Percentiles rank a stretch among this genome's conserved stretches.
Evolutionary conservation across 495 filamentous ascomycete species (phyloP).

Genomic region (Bombardia bombarda): DNA sequence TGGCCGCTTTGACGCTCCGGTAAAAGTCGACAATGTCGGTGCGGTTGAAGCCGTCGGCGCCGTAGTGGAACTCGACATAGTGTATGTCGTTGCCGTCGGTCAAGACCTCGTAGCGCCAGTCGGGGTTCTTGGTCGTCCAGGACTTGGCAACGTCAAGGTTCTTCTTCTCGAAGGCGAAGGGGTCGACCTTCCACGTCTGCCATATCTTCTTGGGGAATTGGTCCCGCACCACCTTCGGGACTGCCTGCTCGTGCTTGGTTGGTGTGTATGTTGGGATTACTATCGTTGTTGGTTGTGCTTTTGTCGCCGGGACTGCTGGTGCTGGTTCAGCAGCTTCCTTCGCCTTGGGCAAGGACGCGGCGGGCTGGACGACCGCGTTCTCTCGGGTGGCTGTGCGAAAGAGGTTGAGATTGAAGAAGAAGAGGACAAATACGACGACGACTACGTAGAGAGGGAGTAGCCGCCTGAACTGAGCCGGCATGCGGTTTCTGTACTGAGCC

Average conservation of each 20-base stretch:
- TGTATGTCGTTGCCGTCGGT: conserved; percentile 52
- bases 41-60: conserved; percentile 48
- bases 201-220: conserved; percentile 43
- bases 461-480: conserved; percentile 29
- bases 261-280: not conserved
- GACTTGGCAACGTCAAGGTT: conserved; percentile 45
- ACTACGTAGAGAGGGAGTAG: conserved; percentile 25
- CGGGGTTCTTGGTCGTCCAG: conserved; percentile 52
- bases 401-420: conserved; percentile 36
- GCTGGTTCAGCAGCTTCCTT: not conserved
- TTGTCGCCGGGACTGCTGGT: not conserved
- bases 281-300: not conserved
- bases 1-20: conserved; percentile 44
- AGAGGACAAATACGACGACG: conserved; percentile 27
- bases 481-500: conserved; percentile 28
- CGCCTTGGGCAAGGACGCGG: not conserved
- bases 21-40: conserved; percentile 54
- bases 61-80: conserved; percentile 54
- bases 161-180: conserved; percentile 47
- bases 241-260: not conserved
- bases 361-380: conserved; percentile 1
- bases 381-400: conserved; percentile 19
- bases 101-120: conserved; percentile 54
- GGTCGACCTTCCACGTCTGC: conserved; percentile 61
- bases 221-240: conserved; percentile 9